phyloP scores from a whole-genome alignment of 2,329 filamentous ascomycete genomes.

The Fusarium domesticum region DNA sequence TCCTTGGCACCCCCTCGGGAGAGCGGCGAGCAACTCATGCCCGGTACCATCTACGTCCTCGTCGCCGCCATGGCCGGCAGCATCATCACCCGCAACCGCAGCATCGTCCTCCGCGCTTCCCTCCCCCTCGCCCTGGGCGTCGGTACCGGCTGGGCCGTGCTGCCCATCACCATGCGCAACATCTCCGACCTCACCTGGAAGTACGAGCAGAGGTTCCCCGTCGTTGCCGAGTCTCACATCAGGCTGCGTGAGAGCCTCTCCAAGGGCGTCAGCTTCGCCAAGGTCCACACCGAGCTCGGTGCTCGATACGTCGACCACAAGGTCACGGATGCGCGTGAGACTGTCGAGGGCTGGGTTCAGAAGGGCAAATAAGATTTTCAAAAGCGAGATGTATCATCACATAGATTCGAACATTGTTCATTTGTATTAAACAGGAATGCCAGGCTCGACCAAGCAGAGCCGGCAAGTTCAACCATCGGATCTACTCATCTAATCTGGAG shows the following conservation, averaged over 20 bases:
- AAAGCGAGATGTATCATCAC: slow-evolving; percentile 37
- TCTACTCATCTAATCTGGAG: background rate
- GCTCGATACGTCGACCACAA: slow-evolving; percentile 75
- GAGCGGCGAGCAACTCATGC: slow-evolving; percentile 84
- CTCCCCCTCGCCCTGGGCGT: slow-evolving; percentile 78
- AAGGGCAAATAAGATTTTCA: slow-evolving; percentile 67
- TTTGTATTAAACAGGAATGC: slow-evolving; percentile 29
- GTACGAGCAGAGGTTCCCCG: slow-evolving; percentile 88
- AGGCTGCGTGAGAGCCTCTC: slow-evolving; percentile 65
- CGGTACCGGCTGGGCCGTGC: slow-evolving; percentile 75
- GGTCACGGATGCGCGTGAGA: slow-evolving; percentile 71
- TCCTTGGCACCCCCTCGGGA: slow-evolving; percentile 82
- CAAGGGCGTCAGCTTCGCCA: slow-evolving; percentile 69
- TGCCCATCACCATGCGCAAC: slow-evolving; percentile 89
- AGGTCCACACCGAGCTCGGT: slow-evolving; percentile 69
- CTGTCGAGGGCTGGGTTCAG: slow-evolving; percentile 84
- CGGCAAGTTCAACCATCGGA: background rate
- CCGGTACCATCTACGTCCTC: slow-evolving; percentile 86
- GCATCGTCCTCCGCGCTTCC: slow-evolving; percentile 73
- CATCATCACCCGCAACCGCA: slow-evolving; percentile 86
- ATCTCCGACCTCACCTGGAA: slow-evolving; percentile 82
- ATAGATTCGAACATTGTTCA: slow-evolving; percentile 35
- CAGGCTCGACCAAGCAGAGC: background rate
- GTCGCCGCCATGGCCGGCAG: slow-evolving; percentile 93
- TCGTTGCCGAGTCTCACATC: slow-evolving; percentile 76